Base-by-base conservation (phyloP, 257 asterid genomes). In the Gynochthodes officinalis region DNA sequence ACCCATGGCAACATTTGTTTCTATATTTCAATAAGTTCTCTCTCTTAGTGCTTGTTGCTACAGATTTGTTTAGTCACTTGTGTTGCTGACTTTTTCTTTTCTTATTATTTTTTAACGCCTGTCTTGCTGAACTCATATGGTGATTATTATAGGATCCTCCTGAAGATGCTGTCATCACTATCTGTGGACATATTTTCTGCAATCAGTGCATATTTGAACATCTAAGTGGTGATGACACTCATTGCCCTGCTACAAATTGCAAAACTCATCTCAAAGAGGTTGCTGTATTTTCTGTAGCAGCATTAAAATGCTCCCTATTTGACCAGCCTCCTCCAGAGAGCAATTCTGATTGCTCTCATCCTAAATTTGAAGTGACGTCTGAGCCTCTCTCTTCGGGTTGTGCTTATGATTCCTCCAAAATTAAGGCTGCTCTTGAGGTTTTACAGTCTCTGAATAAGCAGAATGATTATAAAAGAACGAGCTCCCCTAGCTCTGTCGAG, bases 171-270 rank as follows among this genome's bases (percentile, higher is more conserved):
- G 95, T 89, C 73, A 89, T 92, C 54, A 85, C 99, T 44, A 82
- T 83, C 78, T 92, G 99, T 76, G 98, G 97, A 49, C 99, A 94
- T 40, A 96, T 91, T 54, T 94, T 88, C 71, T 94, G 99, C 93
- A 86, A 87, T 77, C 98, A 91, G 85, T 94, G 99, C 84, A 86
- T 95, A 85, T 80, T 82, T 74, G 98, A 95, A 81, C 97, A 85
- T 82, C 80, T 92, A 73, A 80, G 87, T 39, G 96, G 96, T 37
- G 97, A 92, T 59, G 96, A 88, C 78, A 82, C 82, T 52, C 90
- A 85, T 75, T 92, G 99, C 79, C 97, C 98, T 27, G 55, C 90
- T 71, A 79, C 88, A 83, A 83, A 81, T 76, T 95, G 99, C 94
- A 90, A 83, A 82, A 75, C 81, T 28, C 87, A 76, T 67, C 90